phyloP scores from a whole-genome alignment of 2,329 filamentous ascomycete species.

The Xylariaceae sp. region DNA sequence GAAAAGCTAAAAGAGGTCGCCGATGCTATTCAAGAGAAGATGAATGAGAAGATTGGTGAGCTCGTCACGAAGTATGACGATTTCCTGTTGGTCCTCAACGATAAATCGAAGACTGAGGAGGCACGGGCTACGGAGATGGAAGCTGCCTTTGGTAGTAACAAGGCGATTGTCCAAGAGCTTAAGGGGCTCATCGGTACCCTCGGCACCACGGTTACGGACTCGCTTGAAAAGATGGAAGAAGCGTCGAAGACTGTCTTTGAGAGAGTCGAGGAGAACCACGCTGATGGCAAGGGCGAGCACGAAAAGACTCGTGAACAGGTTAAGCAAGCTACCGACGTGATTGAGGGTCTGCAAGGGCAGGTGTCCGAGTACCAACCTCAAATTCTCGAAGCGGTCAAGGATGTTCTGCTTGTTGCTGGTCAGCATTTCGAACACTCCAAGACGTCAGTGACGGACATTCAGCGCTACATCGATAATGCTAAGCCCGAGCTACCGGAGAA shows the following conservation, averaged over 20 bases:
- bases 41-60: constrained; percentile 64
- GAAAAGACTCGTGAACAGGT: constrained; percentile 77
- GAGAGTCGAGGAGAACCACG: constrained; percentile 71
- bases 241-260: constrained; percentile 83
- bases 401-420: constrained; percentile 75
- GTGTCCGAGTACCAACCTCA: constrained; percentile 81
- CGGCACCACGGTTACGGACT: constrained; percentile 71
- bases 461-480: constrained; percentile 56
- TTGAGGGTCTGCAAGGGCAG: constrained; percentile 72
- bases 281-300: constrained; percentile 71
- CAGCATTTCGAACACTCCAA: constrained; percentile 88
- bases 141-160: constrained; percentile 67
- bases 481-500: constrained; percentile 48
- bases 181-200: constrained; percentile 81
- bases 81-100: constrained; percentile 67
- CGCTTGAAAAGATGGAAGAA: constrained; percentile 78
- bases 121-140: constrained; percentile 68
- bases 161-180: constrained; percentile 78
- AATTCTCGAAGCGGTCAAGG: constrained; percentile 77
- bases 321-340: constrained; percentile 63
- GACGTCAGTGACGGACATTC: constrained; percentile 50
- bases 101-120: constrained; percentile 66
- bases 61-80: constrained; percentile 86
- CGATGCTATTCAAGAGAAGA: constrained; percentile 48
- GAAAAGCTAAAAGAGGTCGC: constrained; percentile 63